Conservation (phyloP, 345 rosid genomes). For the Populus davidiana region DNA sequence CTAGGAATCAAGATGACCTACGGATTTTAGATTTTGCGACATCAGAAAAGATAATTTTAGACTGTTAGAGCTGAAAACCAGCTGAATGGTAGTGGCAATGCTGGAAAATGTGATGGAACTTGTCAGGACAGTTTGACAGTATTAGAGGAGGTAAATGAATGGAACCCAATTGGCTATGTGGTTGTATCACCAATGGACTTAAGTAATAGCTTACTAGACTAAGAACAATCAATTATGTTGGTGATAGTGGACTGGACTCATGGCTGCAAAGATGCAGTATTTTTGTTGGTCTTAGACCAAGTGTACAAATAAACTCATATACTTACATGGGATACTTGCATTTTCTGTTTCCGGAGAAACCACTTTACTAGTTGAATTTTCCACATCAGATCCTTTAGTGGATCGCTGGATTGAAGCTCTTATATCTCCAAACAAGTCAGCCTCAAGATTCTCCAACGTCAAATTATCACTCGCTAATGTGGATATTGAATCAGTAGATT, state of each 20-base stretch:
- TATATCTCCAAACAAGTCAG: slow-evolving; percentile 64
- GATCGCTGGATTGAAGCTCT: slow-evolving; percentile 79
- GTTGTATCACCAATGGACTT: not conserved
- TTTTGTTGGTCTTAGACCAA: not conserved
- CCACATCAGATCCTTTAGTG: slow-evolving; percentile 26
- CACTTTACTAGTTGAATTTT: slow-evolving; percentile 30
- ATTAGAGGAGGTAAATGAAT: not conserved
- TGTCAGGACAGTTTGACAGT: not conserved
- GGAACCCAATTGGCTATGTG: not conserved
- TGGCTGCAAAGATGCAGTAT: not conserved
- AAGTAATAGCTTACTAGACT: not conserved
- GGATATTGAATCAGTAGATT: slow-evolving; percentile 75
- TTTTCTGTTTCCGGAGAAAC: slow-evolving; percentile 27
- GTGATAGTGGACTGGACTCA: not conserved
- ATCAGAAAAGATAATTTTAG: not conserved
- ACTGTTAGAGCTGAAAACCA: not conserved
- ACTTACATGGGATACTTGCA: slow-evolving; percentile 47
- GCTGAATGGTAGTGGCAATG: not conserved
- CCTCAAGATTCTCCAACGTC: slow-evolving; percentile 42
- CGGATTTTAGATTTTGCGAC: not conserved
- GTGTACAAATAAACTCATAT: not conserved
- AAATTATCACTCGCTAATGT: slow-evolving; percentile 67
- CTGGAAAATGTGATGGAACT: not conserved
- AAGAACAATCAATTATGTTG: not conserved
- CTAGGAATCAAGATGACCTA: not conserved